These are phyloP conservation scores for Penicillium frequentans DNA, from an alignment of 2,329 filamentous ascomycete species.

Conservation along the genomic window DNA sequence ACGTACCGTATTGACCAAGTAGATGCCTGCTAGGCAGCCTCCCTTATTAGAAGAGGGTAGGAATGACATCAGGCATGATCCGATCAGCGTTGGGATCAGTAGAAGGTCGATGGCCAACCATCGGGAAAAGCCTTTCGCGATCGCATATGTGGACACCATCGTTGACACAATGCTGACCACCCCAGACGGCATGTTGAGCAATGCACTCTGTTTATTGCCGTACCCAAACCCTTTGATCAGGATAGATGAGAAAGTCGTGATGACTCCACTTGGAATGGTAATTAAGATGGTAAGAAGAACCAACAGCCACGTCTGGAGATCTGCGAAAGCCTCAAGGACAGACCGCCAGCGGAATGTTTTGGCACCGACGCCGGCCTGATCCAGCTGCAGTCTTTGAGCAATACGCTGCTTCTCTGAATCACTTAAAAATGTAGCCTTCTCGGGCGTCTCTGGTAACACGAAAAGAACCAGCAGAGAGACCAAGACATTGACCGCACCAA, in stretches of 20 bases:
- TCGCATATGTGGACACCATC: constrained; percentile 40
- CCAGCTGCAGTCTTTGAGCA: constrained; percentile 14
- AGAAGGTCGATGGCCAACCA: constrained; percentile 43
- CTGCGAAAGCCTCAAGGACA: constrained; percentile 19
- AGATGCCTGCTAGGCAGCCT: constrained; percentile 45
- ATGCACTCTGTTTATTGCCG: constrained; percentile 40
- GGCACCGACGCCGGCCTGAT: constrained; percentile 21
- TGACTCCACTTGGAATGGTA: constrained; percentile 45
- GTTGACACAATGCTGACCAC: constrained; percentile 40
- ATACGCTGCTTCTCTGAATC: constrained; percentile 17
- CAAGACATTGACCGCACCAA: constrained; percentile 26
- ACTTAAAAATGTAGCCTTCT: constrained; percentile 25
- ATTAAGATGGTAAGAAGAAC: constrained; percentile 34
- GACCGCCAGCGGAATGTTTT: constrained; percentile 25
- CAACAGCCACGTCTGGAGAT: constrained; percentile 24
- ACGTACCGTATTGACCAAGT: constrained; percentile 34
- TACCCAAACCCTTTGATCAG: constrained; percentile 46
- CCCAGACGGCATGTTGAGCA: constrained; percentile 49
- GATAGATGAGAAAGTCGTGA: constrained; percentile 47
- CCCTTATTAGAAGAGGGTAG: constrained; percentile 38
- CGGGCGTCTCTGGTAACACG: constrained; percentile 20
- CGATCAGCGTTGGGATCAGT: constrained; percentile 48
- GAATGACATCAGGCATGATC: constrained; percentile 41
- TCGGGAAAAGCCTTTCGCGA: constrained; percentile 41
- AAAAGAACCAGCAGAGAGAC: constrained; percentile 21